Percentiles rank a stretch among this genome's conserved stretches.
Evolutionary conservation across 257 asterid genomes (phyloP).

Genomic region (Thymus mandschuricus): DNA sequence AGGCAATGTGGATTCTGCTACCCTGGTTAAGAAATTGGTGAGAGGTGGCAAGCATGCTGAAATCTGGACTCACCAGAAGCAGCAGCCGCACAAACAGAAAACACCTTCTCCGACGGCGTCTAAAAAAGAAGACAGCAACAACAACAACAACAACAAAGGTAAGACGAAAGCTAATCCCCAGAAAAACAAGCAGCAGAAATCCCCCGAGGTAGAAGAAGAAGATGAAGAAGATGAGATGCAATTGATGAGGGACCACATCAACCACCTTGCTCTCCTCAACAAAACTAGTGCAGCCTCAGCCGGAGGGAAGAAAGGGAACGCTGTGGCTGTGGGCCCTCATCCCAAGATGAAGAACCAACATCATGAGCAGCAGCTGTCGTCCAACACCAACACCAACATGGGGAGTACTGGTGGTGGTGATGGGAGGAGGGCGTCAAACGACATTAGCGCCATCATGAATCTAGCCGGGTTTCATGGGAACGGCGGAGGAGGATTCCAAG

Average conservation of each 20-base stretch:
- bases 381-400: constrained; percentile 27
- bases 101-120: neutral
- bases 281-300: neutral
- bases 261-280: constrained; percentile 50
- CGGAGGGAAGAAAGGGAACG: constrained; percentile 30
- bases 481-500: constrained; percentile 27
- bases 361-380: neutral
- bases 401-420: too few species aligned
- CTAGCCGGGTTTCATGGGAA: constrained; percentile 71
- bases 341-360: constrained; percentile 42
- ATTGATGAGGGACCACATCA: constrained; percentile 38
- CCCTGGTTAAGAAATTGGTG: constrained; percentile 57
- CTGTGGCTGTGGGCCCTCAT: constrained; percentile 30
- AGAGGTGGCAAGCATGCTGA: constrained; percentile 76
- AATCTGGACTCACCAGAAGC: constrained; percentile 52
- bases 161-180: constrained; percentile 22
- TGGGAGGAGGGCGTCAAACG: constrained; percentile 1
- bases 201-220: constrained; percentile 29
- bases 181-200: constrained; percentile 39
- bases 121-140: constrained; percentile 35
- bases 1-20: constrained; percentile 57
- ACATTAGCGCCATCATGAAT: constrained; percentile 60
- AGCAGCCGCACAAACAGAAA: constrained; percentile 58
- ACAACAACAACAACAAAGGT: constrained; percentile 30
- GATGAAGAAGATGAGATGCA: constrained; percentile 43